Evolutionary conservation across 1,284 basidiomycete species (phyloP), one percentile per base, ranked within the genome.

Genomic region (Boletus semigastroideus): DNA sequence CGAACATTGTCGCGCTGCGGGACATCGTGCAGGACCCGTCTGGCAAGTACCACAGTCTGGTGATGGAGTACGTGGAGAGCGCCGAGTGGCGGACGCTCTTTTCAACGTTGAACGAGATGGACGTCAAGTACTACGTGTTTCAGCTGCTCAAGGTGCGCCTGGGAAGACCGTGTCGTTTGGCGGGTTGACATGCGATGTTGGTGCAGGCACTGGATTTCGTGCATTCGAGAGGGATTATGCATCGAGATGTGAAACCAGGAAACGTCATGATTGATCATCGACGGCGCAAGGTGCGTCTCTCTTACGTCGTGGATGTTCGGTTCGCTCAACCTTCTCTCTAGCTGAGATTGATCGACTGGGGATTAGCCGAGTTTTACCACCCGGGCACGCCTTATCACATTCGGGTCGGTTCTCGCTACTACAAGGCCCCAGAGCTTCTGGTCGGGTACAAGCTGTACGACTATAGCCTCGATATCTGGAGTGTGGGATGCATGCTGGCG

Each of bases 251-350:
- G 54, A 94, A 94, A 70, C 92, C 92, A 1, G 89, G 88, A 60
- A 94, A 94, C 65, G 89, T 94, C 56, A 94, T 94, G 90, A 92
- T 92, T 58, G 90, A 95, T 72, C 86, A 90, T 65, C 80, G 86
- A 59, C 82, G 82, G 61, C 80, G 87, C 57, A 86, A 87, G 76
- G 87, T 89, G 64, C 54, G 76, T 56, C 5, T 4, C 8, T 5
- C 14, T 27, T 42, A 39, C 4, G 8, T 16, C 38, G 49, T 44
- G 37, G 38, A 41, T 17, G 12, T 22, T 48, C 6, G 43, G 43
- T 46, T 43, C 33, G 50, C 42, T n/a, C 38, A 38, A 16, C 10
- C n/a, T 27, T 33, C 40, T 56, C 13, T 58, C 12, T 60, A 89
- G 84, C 74, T 94, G 46, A 82, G 91, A 22, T 72, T 94, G 52